Base-by-base conservation (phyloP, 176 grass and related monocot genomes). In the Oryza glaberrima region DNA sequence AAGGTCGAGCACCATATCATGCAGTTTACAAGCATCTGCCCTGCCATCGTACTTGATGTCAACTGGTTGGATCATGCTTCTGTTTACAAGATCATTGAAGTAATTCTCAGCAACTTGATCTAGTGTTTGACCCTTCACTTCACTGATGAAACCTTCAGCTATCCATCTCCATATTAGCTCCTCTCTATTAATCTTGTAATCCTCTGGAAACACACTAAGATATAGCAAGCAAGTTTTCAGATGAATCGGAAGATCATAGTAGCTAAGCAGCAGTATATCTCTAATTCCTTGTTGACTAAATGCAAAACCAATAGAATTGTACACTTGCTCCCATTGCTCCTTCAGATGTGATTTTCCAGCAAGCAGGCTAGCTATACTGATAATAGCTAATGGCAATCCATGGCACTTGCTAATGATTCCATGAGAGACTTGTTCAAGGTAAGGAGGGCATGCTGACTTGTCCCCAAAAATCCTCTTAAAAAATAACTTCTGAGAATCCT, bases 201-300 rank as follows among this genome's bases (percentile, higher is more conserved):
- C 84, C 52, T 86, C 84, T 19, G 68, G 76, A 51, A 49, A 86
- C 40, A 73, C 14, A 3, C 52, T 48, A 10, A 85, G 6, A 34
- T 85, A 85, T 3, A 72, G 6, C 2, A 78, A 71, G 19, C 84
- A 79, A 26, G 28, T 73, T 69, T 80, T 79, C 1, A 85, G 0
- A 11, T 79, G 19, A 0, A 10, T 12, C 1, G 83, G 52, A 40
- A 86, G 84, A 40, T 86, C 76, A 23, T 11, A 28, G 13, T 65
- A 86, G 77, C 84, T 86, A 72, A 52, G 84, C 6, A 86, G 17
- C 0, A 86, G 3, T 79, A 85, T 85, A 54, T 65, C n/a, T 25
- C 61, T 64, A 67, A 70, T 70, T 40, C 48, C 48, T 58, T 58
- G 3, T 5, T 46, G 54, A 16, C 19, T 71, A 69, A 81, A 20